Evolutionary conservation across 2,329 filamentous ascomycete genomes (phyloP), one percentile per base, ranked within the genome.

Genomic region (Juglanconis juglandina): DNA sequence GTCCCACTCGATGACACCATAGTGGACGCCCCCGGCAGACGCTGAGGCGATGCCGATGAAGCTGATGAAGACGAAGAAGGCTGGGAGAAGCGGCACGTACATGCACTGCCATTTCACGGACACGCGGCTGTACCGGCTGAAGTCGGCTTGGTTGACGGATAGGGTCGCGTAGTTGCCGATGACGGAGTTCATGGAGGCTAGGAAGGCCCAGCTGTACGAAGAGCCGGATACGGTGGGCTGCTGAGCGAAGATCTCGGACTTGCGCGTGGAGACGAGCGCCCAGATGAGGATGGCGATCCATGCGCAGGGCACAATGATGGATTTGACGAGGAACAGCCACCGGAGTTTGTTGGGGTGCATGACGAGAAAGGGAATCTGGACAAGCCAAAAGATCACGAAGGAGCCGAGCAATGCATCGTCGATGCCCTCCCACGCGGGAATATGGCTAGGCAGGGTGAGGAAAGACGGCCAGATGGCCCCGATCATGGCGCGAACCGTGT

Each of bases 41-140:
- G 75, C 77, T 14, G 77, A 75, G 49, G 77, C 76, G 51, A 79
- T 77, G 3, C 75, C 76, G 14, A 73, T 75, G 34, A 79, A 67
- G 13, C 75, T 70, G 44, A 76, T 75, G 24, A 78, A 70, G 3
- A 76, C 78, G 47, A 73, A 72, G 44, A 79, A 76, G 39, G 78
- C 67, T 1, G 76, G 76, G 11, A 79, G 69, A 24, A 65, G 51
- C 6, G 53, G 57, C 37, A 65, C 59, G 39, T 64, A 63, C 41
- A 63, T 56, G 47, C 39, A 33, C 37, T 62, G 63, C 52, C 56
- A 55, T 33, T 51, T 53, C 11, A 57, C 53, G 6, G 53, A 58
- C 8, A 57, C 59, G 2, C 48, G 14, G 59, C 56, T 62, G 33
- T 59, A 64, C 35, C 62, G 56, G 48, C 47, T 52, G 9, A 57